Base-by-base conservation (phyloP, 371 early-diverging fungal species). In the Lichtheimia hyalospora region DNA sequence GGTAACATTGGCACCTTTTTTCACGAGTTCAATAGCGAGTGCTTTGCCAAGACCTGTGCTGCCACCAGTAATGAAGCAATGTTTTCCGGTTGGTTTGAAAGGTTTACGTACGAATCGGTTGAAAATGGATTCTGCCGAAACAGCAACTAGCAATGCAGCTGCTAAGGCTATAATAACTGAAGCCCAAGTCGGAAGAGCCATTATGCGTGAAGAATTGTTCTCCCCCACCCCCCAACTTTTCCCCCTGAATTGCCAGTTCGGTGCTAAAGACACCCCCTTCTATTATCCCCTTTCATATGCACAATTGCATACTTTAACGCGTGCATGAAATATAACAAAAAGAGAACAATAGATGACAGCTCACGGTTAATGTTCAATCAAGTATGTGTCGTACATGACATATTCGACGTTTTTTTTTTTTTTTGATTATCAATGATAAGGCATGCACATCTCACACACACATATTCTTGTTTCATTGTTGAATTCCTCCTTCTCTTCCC, bases 1-100 rank as follows among this genome's bases (percentile, higher is more conserved):
- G 15, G 93, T 92, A 1, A 98, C 90, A 65, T 90, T 80, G 13
- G 93, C 94, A 4, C 96, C 96, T 40, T 70, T 74, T 23, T 79
- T 78, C 8, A 84, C 23, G 53, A 95, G 69, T 27, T 86, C 77
- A 40, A 86, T 72, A 18, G 96, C 96, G 3, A 97, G 63, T 4
- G 87, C 83, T 58, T 89, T 84, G 34, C 99, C 99, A 16, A 97
- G 82, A 0, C 99, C 98, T 24, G 89, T 86, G 63, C 94, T 94
- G 60, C 94, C 97, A 56, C 99, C 99, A 0, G 97, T 93, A 41
- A 98, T 82, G 61, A 95, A 89, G 52, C 91, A 87, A 68, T 91
- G 91, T 70, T 89, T 77, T 15, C 71, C 74, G 12, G 66, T 67
- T 18, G 77, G 73, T 41, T 64, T 60, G 21, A 75, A 73, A n/a